Evolutionary conservation across 2,329 filamentous ascomycete genomes (phyloP), one percentile per base, ranked within the genome.

Genomic region (Neonectria magnoliae): DNA sequence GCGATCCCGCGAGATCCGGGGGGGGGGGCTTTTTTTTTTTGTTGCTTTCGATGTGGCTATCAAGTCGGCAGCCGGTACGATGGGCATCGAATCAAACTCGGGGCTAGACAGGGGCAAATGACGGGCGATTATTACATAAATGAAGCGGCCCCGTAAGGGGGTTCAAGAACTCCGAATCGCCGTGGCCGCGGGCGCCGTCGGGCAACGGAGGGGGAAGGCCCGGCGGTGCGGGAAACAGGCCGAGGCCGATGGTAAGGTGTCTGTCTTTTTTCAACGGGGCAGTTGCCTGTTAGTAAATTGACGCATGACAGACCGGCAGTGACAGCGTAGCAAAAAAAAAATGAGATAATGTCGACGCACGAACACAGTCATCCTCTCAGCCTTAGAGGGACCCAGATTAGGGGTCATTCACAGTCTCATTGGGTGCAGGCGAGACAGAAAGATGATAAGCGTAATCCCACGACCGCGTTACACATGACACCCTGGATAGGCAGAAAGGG

Each of bases 151-250:
- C 45, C 14, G 53, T 10, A 14, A 51, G 44, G 31, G 31, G 56
- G 11, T 5, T 25, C 14, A 16, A 38, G 6, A 36, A 38, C 36
- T 38, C 36, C 36, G 36, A 38, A 16, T 38, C 36, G 38, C 38
- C 38, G 38, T 10, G n/a, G 18, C 56, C 44, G 55, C 45, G 55
- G 55, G 22, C 31, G 45, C 56, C 56, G 56, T 52, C 36, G 57
- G 57, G 10, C 36, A 20, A 25, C 22, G 38, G 33, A 52, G 9
- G 18, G 11, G 20, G n/a, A 18, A 31, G 36, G 36, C 22, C n/a
- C 44, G 55, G 56, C 14, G 11, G 18, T 13, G 20, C 47, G 57
- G 57, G 50, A 10, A n/a, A 18, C 16, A 25, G 2, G 29, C 41
- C 27, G 52, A 42, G 36, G 31, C 33, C 33, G 51, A 25, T 25